Evolutionary conservation across 371 early-diverging fungal genomes (phyloP), one percentile per base, ranked within the genome.

Genomic region (Mortierella sp.): DNA sequence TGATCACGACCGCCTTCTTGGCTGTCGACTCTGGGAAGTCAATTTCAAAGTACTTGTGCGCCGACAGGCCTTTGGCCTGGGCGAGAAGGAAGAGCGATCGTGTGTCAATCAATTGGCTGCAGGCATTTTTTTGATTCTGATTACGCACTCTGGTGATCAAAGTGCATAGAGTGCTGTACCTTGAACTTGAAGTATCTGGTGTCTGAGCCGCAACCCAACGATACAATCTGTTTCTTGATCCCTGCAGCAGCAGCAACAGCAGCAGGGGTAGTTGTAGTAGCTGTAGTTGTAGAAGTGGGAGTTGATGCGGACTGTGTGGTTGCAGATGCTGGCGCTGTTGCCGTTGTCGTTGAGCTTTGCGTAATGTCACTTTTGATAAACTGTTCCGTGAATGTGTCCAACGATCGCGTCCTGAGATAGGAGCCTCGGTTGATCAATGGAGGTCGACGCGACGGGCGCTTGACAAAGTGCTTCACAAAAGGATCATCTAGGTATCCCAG

Each of bases 351-450:
- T 38, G 71, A 35, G 7, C 63, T 63, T 5, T 35, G 70, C n/a
- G 48, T 43, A 8, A 75, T 75, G 46, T 79, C 75, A 21, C 87
- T 71, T 11, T 87, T 79, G 43, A 94, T 78, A 80, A 97, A 98
- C 46, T 90, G 89, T 6, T 82, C 88, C 2, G 97, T 89, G 4
- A 96, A 75, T 0, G 81, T 68, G 70, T 97, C 95, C 16, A 98
- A 80, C 0, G 94, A 94, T 41, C 81, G 70, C 58, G 91, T 93
- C 24, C 98, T 93, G n/a, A 95, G 88, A 78, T 93, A 96, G 0
- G 95, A 91, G 21, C 95, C 98, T 88, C 98, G 89, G 84, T 99
- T 98, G 75, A 99, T 98, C 68, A 99, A 91, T 49, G 98, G 99
- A n/a, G 97, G 93, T 16, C 96, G 89, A 29, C 94, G 88, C 2